These are phyloP conservation scores for Aaosphaeria arxii DNA, from an alignment of 2,329 filamentous ascomycete genomes.

Conservation along the genomic window DNA sequence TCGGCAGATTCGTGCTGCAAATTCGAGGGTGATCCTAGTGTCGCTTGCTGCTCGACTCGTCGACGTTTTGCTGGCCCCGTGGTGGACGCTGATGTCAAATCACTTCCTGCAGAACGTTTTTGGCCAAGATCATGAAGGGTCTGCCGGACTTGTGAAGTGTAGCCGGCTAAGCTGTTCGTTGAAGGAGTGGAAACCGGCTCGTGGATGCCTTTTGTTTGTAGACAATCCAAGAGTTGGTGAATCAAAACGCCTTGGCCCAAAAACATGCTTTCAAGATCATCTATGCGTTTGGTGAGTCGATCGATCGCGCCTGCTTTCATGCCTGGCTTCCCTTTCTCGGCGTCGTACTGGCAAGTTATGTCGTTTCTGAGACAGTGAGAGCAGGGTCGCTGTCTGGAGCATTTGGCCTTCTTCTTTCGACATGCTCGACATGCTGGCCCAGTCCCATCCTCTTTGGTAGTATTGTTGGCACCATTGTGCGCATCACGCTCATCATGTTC, in stretches of 20 bases:
- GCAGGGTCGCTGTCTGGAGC: conserved; percentile 44
- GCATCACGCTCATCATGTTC: too few relatives aligned
- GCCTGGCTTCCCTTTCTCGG: conserved; percentile 23
- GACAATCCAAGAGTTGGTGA: background rate
- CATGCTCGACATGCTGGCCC: conserved; percentile 40
- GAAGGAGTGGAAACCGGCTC: background rate
- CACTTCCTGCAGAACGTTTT: background rate
- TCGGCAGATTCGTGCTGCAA: background rate
- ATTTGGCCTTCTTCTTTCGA: conserved; percentile 46
- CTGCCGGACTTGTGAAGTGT: background rate
- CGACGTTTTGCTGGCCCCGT: background rate
- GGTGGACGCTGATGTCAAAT: background rate
- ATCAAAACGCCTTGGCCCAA: conserved; percentile 11
- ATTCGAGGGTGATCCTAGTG: background rate
- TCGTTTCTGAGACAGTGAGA: conserved; percentile 39
- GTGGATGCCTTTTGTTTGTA: background rate
- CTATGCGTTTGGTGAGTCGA: conserved; percentile 27
- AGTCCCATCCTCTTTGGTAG: too few relatives aligned
- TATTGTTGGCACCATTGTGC: too few relatives aligned
- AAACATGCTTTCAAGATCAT: conserved; percentile 14
- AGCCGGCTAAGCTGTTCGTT: background rate
- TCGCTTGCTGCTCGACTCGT: too few relatives aligned
- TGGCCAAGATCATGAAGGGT: background rate
- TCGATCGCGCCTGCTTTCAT: conserved; percentile 33
- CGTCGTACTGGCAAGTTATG: conserved; percentile 32